Evolutionary conservation across 768 basidiomycete genomes (phyloP), one percentile per base, ranked within the genome.

Genomic region (Mycena indigotica): DNA sequence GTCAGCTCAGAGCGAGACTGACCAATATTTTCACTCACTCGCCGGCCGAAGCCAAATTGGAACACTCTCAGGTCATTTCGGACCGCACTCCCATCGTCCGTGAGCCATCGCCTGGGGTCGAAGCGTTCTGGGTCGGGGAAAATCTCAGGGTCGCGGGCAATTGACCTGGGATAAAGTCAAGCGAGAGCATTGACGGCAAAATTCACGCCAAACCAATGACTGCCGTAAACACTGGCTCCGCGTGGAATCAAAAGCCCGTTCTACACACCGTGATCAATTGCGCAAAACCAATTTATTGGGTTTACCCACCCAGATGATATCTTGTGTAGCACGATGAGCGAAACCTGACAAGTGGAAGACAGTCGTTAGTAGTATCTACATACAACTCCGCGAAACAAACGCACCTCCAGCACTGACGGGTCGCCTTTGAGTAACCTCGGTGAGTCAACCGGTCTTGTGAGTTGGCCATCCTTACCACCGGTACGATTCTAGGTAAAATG

Each of bases 91-190:
- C 80, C 80, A 6, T 77, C 70, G 16, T 68, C 62, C 10, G 69
- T 73, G 24, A 86, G 53, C 85, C 85, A 88, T 32, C 85, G 73
- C 60, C 81, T 77, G 1, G 85, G 85, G 40, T 83, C 71, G 63
- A 88, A 87, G 25, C 53, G 61, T 52, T 87, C 83, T 6, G 86
- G 85, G 38, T 87, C 76, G 3, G 81, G 80, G 68, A 84, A 87
- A n/a, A 77, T 73, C 3, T 60, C 67, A 0, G 86, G 82, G 58
- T 87, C 85, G 28, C 83, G 79, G 2, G 80, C 81, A 28, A 87
- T 79, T 1, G 82, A 77, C 82, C 80, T 79, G 48, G 41, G 2
- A 49, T 51, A 35, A 16, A 40, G n/a, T 30, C 19, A 38, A 23
- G 38, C 48, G 39, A 28, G 23, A 23, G 19, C 44, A 52, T 8